Conservation (phyloP, 768 basidiomycete genomes). For the Lactarius vividus region DNA sequence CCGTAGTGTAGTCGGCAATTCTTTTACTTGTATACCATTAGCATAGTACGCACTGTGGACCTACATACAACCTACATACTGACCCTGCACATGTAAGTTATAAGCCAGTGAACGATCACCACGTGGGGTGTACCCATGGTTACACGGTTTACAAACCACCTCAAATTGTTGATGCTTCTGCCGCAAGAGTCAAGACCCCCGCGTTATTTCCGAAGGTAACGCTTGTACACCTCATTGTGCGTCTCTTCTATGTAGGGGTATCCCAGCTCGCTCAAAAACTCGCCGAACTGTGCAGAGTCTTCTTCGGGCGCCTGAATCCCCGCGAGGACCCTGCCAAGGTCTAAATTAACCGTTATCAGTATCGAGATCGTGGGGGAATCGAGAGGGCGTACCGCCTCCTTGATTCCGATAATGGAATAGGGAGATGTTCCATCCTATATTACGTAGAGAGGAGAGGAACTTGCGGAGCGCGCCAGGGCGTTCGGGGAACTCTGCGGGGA, state of each 20-base stretch:
- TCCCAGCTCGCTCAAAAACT: constrained; percentile 73
- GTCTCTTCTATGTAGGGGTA: constrained; percentile 95
- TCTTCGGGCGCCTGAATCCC: constrained; percentile 85
- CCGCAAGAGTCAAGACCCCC: background rate
- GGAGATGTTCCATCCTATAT: constrained; percentile 86
- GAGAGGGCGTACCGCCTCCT: constrained; percentile 70
- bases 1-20: background rate
- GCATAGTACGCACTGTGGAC: background rate
- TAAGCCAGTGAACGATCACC: background rate
- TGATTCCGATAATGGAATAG: constrained; percentile 98
- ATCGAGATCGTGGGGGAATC: background rate
- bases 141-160: background rate
- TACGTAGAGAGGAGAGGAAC: constrained; percentile 78
- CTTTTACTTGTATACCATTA: background rate
- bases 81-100: background rate
- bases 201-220: constrained; percentile 54
- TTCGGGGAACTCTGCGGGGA: constrained; percentile 84
- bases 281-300: constrained; percentile 65
- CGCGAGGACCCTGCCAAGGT: constrained; percentile 89
- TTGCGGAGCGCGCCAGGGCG: constrained; percentile 87
- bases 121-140: background rate
- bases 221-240: constrained; percentile 76
- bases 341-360: constrained; percentile 39
- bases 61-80: background rate
- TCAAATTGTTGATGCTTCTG: background rate